phyloP scores from a whole-genome alignment of 805 yeast genomes.

The Vanderwaltozyma polyspora region DNA sequence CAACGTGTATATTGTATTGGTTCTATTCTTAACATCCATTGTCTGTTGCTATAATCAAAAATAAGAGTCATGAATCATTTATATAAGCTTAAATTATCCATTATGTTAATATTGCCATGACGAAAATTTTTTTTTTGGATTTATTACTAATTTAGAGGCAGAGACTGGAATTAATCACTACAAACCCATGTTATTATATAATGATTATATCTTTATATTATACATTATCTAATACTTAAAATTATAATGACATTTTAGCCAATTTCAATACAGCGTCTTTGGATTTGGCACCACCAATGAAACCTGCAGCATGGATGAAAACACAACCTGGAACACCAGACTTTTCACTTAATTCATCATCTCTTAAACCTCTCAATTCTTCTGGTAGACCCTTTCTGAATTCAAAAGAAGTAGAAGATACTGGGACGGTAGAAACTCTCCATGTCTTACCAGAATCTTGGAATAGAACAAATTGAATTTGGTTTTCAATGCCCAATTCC shows the following conservation, averaged over 20 bases:
- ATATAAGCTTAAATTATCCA: neutral
- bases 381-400: conserved; percentile 84
- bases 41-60: too few relatives aligned
- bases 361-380: conserved; percentile 92
- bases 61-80: too few relatives aligned
- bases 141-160: neutral
- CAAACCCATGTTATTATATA: too few relatives aligned
- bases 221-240: too few relatives aligned
- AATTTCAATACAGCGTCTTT: conserved; percentile 66
- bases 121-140: neutral
- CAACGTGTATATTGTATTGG: too few relatives aligned
- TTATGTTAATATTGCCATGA: too few relatives aligned
- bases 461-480: conserved; percentile 67
- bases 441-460: conserved; percentile 59
- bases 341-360: conserved; percentile 59
- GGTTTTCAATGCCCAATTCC: conserved; percentile 39
- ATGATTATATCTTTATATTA: too few relatives aligned
- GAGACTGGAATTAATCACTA: neutral
- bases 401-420: conserved; percentile 64
- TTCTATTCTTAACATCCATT: too few relatives aligned
- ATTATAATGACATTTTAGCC: conserved; percentile 40
- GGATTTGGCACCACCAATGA: conserved; percentile 87
- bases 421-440: conserved; percentile 90
- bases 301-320: conserved; percentile 93
- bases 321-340: conserved; percentile 82